phyloP scores from a whole-genome alignment of 371 early-diverging fungal genomes.

The Saksenaea oblongispora region DNA sequence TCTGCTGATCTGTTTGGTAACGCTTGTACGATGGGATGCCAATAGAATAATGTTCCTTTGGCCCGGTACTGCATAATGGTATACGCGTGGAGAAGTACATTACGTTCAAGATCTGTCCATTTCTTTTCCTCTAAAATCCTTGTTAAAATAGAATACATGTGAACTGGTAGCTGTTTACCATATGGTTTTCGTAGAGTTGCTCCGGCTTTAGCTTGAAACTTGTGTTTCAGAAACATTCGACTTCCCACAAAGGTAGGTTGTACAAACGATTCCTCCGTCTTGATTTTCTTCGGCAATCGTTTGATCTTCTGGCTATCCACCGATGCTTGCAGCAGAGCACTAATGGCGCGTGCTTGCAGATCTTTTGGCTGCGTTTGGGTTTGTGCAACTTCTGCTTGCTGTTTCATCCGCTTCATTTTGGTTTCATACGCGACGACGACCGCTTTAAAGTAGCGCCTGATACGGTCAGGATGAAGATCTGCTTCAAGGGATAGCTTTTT shows the following conservation, averaged over 20 bases:
- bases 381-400: neutral
- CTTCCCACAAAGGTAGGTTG: slow-evolving; percentile 16
- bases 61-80: slow-evolving; percentile 19
- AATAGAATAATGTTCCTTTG: slow-evolving; percentile 1
- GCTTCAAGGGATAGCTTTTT: slow-evolving; percentile 12
- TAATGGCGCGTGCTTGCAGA: neutral
- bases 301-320: neutral
- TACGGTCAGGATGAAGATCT: slow-evolving; percentile 9
- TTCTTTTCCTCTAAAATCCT: neutral
- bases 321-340: neutral
- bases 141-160: neutral
- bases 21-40: slow-evolving; percentile 18
- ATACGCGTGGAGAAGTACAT: slow-evolving; percentile 14
- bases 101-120: slow-evolving; percentile 10
- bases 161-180: neutral
- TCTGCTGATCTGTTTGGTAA: neutral
- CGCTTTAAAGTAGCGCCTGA: slow-evolving; percentile 18
- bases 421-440: slow-evolving; percentile 6
- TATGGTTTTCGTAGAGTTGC: neutral
- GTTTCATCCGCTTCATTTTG: neutral
- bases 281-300: neutral
- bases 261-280: neutral
- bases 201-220: neutral
- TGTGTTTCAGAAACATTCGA: slow-evolving; percentile 8
- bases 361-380: neutral